phyloP scores from a whole-genome alignment of 768 basidiomycete genomes.

The Macrolepiota albuminosa region DNA sequence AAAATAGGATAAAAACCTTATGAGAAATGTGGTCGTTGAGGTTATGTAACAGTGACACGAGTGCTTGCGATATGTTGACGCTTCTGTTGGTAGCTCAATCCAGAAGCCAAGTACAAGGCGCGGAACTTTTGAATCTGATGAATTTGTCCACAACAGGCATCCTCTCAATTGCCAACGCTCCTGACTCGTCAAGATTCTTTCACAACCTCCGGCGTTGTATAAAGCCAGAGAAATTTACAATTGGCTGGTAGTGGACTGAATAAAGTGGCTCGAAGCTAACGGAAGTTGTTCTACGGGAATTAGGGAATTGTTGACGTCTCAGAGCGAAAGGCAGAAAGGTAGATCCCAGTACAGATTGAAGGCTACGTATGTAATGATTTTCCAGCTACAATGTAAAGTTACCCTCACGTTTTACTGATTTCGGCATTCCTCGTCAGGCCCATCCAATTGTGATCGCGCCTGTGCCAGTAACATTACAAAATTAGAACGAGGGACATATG shows the following conservation, averaged over 20 bases:
- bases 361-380: background rate
- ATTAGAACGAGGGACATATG: conserved; percentile 23
- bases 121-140: conserved; percentile 14
- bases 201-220: conserved; percentile 10
- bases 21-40: conserved; percentile 5
- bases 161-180: conserved; percentile 15
- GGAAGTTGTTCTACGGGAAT: conserved; percentile 8
- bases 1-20: conserved; percentile 6
- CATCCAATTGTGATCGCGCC: conserved; percentile 21
- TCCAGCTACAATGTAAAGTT: background rate
- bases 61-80: conserved; percentile 4
- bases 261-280: conserved; percentile 9
- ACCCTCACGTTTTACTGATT: conserved; percentile 18
- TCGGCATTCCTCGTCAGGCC: conserved; percentile 21
- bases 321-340: background rate
- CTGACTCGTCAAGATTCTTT: conserved; percentile 12
- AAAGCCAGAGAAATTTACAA: conserved; percentile 12
- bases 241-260: conserved; percentile 14
- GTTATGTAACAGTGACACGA: background rate
- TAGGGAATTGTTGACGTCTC: background rate
- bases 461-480: conserved; percentile 22
- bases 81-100: conserved; percentile 7
- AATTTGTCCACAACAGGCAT: conserved; percentile 17
- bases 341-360: background rate
- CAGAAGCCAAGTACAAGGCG: conserved; percentile 10